Evolutionary conservation across 768 basidiomycete species (phyloP).

Genomic region (Tylopilus vinaceipallidus): DNA sequence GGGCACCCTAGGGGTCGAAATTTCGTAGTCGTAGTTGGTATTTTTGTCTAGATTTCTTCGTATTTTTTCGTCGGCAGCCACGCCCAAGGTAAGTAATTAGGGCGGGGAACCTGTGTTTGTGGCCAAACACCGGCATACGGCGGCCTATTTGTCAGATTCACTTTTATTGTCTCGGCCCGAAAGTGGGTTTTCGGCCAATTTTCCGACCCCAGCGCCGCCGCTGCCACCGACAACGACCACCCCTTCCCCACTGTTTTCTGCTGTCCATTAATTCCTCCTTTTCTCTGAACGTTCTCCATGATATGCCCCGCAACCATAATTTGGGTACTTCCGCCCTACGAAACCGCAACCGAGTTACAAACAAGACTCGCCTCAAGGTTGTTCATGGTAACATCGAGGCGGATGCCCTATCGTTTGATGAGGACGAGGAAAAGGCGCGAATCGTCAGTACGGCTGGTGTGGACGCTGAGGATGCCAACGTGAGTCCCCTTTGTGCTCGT

Average conservation of each 20-base stretch:
- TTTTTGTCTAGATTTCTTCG: slow-evolving; percentile 12
- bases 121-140: slow-evolving; percentile 33
- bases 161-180: slow-evolving; percentile 50
- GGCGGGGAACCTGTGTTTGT: slow-evolving; percentile 26
- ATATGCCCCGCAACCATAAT: slow-evolving; percentile 83
- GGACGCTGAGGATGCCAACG: slow-evolving; percentile 91
- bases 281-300: slow-evolving; percentile 57
- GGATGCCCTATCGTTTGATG: slow-evolving; percentile 76
- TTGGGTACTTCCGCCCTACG: slow-evolving; percentile 75
- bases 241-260: slow-evolving; percentile 26
- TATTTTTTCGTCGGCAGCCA: not conserved
- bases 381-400: slow-evolving; percentile 78
- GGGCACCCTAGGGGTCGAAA: not conserved
- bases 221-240: slow-evolving; percentile 48
- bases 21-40: slow-evolving; percentile 8
- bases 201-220: slow-evolving; percentile 58
- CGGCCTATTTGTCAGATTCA: slow-evolving; percentile 27
- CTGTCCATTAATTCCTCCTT: slow-evolving; percentile 40
- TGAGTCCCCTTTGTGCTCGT: slow-evolving; percentile 50
- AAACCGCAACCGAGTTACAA: slow-evolving; percentile 88
- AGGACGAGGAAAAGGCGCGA: slow-evolving; percentile 83
- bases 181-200: slow-evolving; percentile 60
- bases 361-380: slow-evolving; percentile 88
- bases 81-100: slow-evolving; percentile 29
- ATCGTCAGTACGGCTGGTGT: slow-evolving; percentile 83